phyloP scores from a whole-genome alignment of 768 basidiomycete genomes.

The Kwoniella newhampshirensis region DNA sequence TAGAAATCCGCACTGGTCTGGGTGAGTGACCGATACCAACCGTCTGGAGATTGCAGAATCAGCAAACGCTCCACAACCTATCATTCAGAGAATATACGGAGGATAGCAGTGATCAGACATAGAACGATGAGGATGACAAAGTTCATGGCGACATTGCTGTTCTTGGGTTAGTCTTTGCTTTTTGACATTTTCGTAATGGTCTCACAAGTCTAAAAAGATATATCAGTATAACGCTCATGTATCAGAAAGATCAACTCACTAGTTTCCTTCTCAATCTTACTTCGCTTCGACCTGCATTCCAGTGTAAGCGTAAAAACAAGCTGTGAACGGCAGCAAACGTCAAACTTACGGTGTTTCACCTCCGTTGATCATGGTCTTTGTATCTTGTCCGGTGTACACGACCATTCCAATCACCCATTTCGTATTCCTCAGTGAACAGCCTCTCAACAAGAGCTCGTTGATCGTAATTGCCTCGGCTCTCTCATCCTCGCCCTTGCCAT shows the following conservation, averaged over 20 bases:
- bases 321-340: background rate
- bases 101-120: slow-evolving; percentile 71
- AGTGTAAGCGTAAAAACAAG: background rate
- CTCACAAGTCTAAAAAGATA: slow-evolving; percentile 17
- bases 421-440: slow-evolving; percentile 85
- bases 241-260: slow-evolving; percentile 51
- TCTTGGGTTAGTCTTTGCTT: slow-evolving; percentile 5
- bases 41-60: slow-evolving; percentile 57
- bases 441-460: slow-evolving; percentile 88
- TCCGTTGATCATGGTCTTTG: slow-evolving; percentile 65
- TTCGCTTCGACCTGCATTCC: slow-evolving; percentile 69
- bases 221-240: slow-evolving; percentile 6
- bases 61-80: background rate
- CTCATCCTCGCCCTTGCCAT: slow-evolving; percentile 57
- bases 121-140: slow-evolving; percentile 74
- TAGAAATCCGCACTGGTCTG: slow-evolving; percentile 71
- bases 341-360: slow-evolving; percentile 69
- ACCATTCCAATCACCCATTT: slow-evolving; percentile 92
- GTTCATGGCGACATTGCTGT: slow-evolving; percentile 92
- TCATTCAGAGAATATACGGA: slow-evolving; percentile 25
- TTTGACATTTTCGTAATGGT: background rate
- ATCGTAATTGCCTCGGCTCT: slow-evolving; percentile 63
- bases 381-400: slow-evolving; percentile 83
- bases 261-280: slow-evolving; percentile 96
- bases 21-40: slow-evolving; percentile 63